Conservation (phyloP, 768 basidiomycete species). For the Suillus paluster region DNA sequence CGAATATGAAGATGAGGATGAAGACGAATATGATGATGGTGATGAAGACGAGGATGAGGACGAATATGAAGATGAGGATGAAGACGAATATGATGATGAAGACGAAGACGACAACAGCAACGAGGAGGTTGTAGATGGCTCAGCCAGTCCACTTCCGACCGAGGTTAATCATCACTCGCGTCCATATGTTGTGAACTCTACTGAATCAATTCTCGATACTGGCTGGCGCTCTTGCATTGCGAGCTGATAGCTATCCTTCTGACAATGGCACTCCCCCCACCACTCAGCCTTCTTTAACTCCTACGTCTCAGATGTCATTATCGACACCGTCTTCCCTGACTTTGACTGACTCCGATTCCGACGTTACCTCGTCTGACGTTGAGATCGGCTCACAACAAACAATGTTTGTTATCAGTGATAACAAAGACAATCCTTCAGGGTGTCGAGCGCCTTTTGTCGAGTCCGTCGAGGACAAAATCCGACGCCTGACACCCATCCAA, state of each 20-base stretch:
- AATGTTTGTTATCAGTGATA: conserved; percentile 5
- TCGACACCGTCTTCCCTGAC: background rate
- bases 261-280: background rate
- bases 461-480: conserved; percentile 13
- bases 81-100: no score
- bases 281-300: background rate
- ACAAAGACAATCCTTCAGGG: conserved; percentile 11
- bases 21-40: no score
- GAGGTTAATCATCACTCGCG: background rate
- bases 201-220: background rate
- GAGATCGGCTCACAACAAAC: conserved; percentile 5
- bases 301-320: background rate
- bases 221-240: background rate
- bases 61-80: no score
- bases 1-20: no score
- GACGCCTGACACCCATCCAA: conserved; percentile 20
- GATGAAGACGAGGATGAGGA: no score
- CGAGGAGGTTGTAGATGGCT: background rate
- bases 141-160: background rate
- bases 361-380: background rate
- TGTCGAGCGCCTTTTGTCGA: conserved; percentile 1
- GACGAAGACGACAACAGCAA: background rate
- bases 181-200: background rate
- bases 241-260: no score
- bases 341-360: background rate